phyloP scores from a whole-genome alignment of 371 early-diverging fungal species.

The Mucor racemosus region DNA sequence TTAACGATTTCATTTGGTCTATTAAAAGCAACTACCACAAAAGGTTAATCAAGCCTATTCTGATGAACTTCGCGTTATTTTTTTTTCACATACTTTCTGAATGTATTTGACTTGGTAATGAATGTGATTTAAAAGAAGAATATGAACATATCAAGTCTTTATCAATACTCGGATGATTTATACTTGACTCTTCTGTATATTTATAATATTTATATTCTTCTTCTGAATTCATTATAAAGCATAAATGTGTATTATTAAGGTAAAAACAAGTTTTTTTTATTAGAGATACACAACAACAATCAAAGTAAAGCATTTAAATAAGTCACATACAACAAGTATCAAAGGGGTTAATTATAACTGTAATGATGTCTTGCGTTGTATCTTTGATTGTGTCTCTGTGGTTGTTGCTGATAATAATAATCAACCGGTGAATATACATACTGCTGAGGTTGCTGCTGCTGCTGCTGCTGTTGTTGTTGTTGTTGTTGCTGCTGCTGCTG shows the following conservation, averaged over 20 bases:
- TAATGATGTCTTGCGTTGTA: background rate
- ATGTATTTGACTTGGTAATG: background rate
- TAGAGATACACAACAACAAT: background rate
- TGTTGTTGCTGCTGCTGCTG: background rate
- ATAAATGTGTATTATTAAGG: background rate
- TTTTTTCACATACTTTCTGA: background rate
- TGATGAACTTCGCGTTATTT: background rate
- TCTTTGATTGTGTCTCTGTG: background rate
- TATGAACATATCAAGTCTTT: conserved; percentile 4
- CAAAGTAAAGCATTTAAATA: background rate
- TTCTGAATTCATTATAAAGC: background rate
- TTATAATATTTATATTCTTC: conserved; percentile 12
- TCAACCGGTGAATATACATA: background rate
- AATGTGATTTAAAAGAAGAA: conserved; percentile 1
- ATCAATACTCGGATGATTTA: conserved; percentile 24
- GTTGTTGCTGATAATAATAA: background rate
- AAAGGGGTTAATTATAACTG: background rate
- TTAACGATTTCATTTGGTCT: background rate
- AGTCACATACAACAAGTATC: background rate
- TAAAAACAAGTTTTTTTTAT: background rate
- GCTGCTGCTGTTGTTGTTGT: background rate
- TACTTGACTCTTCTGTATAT: conserved; percentile 7
- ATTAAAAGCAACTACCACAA: background rate
- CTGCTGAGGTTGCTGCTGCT: background rate
- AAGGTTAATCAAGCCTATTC: background rate